phyloP scores from a whole-genome alignment of 1,284 basidiomycete genomes.

The Ganoderma multipileum region DNA sequence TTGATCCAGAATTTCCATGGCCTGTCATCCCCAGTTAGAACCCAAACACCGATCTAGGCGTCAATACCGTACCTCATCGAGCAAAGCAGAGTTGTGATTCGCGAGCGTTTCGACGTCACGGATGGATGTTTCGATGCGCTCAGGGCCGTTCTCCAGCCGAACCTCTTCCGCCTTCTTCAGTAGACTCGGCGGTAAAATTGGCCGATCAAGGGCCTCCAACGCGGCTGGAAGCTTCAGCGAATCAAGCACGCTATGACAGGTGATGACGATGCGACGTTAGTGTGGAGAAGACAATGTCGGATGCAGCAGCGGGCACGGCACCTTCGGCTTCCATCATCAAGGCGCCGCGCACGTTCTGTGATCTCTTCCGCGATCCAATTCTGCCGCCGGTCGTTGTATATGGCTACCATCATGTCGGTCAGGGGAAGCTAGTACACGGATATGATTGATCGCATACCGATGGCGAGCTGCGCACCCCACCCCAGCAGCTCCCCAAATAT shows the following conservation, averaged over 20 bases:
- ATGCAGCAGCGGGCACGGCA: conserved; percentile 43
- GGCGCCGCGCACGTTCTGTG: conserved; percentile 63
- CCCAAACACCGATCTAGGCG: background rate
- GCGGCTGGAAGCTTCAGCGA: conserved; percentile 84
- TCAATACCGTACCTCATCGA: conserved; percentile 72
- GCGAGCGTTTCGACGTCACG: conserved; percentile 78
- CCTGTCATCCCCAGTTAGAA: conserved; percentile 50
- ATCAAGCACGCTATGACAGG: conserved; percentile 63
- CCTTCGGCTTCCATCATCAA: conserved; percentile 73
- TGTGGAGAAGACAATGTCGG: background rate
- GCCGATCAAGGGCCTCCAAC: conserved; percentile 88
- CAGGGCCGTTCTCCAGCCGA: conserved; percentile 77
- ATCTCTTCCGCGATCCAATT: conserved; percentile 79
- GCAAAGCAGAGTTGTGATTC: conserved; percentile 62
- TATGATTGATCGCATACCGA: conserved; percentile 63
- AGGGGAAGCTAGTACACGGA: conserved; percentile 1
- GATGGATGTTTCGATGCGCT: conserved; percentile 75
- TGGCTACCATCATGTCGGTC: conserved; percentile 54
- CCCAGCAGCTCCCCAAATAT: conserved; percentile 84
- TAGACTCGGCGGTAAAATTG: conserved; percentile 87
- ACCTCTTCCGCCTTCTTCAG: conserved; percentile 90
- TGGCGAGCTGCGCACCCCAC: conserved; percentile 90
- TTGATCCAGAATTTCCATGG: conserved; percentile 87
- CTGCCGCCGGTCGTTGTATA: conserved; percentile 88
- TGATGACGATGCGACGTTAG: background rate